Conservation (phyloP, 495 filamentous ascomycete species). For the Neohortaea acidophila region DNA sequence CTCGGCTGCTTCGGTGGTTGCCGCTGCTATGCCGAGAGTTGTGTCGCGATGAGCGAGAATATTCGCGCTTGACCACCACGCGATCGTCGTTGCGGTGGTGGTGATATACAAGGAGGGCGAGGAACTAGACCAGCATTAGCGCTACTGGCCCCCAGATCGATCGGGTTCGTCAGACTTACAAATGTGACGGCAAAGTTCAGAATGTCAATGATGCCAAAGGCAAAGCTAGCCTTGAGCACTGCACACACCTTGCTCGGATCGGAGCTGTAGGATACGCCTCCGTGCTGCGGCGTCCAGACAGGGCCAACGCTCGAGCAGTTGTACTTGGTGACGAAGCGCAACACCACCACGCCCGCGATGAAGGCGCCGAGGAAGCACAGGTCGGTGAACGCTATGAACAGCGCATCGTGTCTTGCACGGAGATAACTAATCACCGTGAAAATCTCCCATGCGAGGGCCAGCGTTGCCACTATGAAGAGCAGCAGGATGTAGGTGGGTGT, state of each 20-base stretch:
- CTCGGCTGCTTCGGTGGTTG: conserved; percentile 13
- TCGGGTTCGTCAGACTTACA: conserved; percentile 15
- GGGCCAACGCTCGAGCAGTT: conserved; percentile 48
- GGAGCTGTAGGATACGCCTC: conserved; percentile 35
- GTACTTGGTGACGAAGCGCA: conserved; percentile 50
- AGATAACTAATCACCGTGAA: conserved; percentile 69
- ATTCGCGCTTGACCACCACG: conserved; percentile 26
- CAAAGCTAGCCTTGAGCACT: conserved; percentile 79
- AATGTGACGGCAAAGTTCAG: conserved; percentile 67
- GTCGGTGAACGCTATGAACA: conserved; percentile 67
- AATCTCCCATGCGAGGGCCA: conserved; percentile 65
- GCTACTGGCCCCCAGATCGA: not conserved
- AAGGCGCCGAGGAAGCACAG: conserved; percentile 67
- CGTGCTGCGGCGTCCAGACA: conserved; percentile 11
- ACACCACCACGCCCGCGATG: conserved; percentile 62
- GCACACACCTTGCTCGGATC: conserved; percentile 58
- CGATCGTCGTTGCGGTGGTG: conserved; percentile 22
- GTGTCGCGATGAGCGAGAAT: conserved; percentile 20
- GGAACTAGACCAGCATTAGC: conserved; percentile 17
- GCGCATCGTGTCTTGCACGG: conserved; percentile 51
- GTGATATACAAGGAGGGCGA: conserved; percentile 28
- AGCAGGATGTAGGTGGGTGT: conserved; percentile 70
- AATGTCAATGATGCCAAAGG: conserved; percentile 74
- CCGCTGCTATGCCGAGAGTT: conserved; percentile 22
- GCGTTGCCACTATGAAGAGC: conserved; percentile 76